Evolutionary conservation across 164 flowering plant genomes (phyloP).

Genomic region (Umbellularia californica): DNA sequence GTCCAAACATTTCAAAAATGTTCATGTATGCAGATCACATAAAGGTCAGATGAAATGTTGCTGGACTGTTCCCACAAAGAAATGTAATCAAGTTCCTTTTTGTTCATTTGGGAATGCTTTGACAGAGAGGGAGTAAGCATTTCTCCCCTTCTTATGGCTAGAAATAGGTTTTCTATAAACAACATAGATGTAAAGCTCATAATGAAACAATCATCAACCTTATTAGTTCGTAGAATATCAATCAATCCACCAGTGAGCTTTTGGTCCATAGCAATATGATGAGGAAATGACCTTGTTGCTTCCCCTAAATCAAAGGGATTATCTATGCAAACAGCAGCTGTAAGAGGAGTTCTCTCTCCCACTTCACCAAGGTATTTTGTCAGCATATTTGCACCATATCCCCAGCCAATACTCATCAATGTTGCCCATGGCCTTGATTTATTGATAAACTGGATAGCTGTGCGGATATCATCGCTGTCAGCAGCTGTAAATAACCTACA

Average conservation of each 20-base stretch:
- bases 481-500: constrained; percentile 99
- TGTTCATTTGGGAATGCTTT: too few species aligned
- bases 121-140: too few species aligned
- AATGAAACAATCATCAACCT: constrained; percentile 41
- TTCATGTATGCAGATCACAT: neutral
- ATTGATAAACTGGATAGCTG: constrained; percentile 73
- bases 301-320: constrained; percentile 93
- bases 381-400: constrained; percentile 94
- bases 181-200: neutral
- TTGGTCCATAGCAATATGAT: constrained; percentile 41
- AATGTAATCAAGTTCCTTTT: too few species aligned
- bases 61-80: neutral
- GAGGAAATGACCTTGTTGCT: constrained; percentile 53
- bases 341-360: constrained; percentile 79
- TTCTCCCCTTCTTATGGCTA: neutral
- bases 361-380: constrained; percentile 90
- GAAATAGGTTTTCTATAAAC: neutral
- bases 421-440: constrained; percentile 84
- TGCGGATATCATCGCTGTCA: constrained; percentile 92
- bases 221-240: constrained; percentile 70
- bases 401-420: constrained; percentile 90
- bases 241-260: constrained; percentile 65
- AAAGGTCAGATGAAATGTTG: neutral
- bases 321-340: constrained; percentile 87
- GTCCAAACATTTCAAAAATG: neutral